Percentiles rank a stretch among this genome's conserved stretches.
These are phyloP conservation scores for Thielaviopsis musarum DNA, from an alignment of 2,329 filamentous ascomycete species.

Conservation along the genomic window DNA sequence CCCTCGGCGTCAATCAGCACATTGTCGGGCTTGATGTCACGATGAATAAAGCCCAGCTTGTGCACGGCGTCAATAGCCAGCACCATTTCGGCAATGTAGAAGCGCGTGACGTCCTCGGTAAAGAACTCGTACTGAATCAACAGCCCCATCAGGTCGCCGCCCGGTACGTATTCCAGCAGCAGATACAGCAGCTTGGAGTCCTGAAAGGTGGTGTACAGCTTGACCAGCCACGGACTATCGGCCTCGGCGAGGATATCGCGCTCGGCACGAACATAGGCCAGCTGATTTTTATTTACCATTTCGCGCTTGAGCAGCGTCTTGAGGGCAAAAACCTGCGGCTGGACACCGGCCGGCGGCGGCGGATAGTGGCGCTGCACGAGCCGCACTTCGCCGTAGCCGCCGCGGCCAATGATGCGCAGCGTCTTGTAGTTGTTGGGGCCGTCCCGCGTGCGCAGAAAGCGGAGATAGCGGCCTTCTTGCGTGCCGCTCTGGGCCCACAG, in stretches of 20 bases:
- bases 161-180: constrained; percentile 67
- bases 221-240: constrained; percentile 67
- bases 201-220: constrained; percentile 65
- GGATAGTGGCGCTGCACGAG: constrained; percentile 49
- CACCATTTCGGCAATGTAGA: constrained; percentile 68
- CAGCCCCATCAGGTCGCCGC: constrained; percentile 72
- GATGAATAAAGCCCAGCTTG: constrained; percentile 65
- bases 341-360: constrained; percentile 23
- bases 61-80: constrained; percentile 69
- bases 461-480: constrained; percentile 49
- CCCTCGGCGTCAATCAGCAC: constrained; percentile 89
- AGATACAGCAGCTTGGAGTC: constrained; percentile 62
- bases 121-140: constrained; percentile 75
- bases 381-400: constrained; percentile 65
- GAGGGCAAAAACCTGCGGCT: constrained; percentile 62
- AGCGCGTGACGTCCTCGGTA: constrained; percentile 66
- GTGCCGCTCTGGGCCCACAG: constrained; percentile 8
- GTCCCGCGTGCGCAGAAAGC: constrained; percentile 56
- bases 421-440: constrained; percentile 56
- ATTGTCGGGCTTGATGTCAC: constrained; percentile 98
- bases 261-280: constrained; percentile 63
- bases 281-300: constrained; percentile 70
- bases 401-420: constrained; percentile 64
- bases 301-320: constrained; percentile 66
- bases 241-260: constrained; percentile 66